Evolutionary conservation across 495 filamentous ascomycete species (phyloP).

Genomic region (Hypoxylon intermedium): DNA sequence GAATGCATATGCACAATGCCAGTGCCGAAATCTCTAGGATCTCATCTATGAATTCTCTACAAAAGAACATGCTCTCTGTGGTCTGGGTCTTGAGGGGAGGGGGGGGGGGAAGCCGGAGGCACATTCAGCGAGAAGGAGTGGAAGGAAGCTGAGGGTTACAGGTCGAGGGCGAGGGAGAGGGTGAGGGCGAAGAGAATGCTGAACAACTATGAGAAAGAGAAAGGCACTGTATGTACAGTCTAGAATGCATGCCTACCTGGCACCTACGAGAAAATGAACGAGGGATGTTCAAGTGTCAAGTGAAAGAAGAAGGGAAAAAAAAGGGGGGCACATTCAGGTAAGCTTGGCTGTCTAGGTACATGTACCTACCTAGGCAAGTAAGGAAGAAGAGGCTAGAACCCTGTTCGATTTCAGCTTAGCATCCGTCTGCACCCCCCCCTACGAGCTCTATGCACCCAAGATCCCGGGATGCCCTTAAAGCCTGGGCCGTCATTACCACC

Average conservation of each 20-base stretch:
- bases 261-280: slow-evolving; percentile 3
- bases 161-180: background rate
- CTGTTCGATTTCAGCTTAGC: slow-evolving; percentile 30
- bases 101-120: too few relatives aligned
- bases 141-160: slow-evolving; percentile 2
- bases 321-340: background rate
- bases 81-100: too few relatives aligned
- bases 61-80: slow-evolving; percentile 5
- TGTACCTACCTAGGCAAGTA: slow-evolving; percentile 14
- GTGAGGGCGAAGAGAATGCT: background rate
- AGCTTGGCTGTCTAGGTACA: slow-evolving; percentile 13
- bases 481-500: slow-evolving; percentile 24
- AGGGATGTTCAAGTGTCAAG: slow-evolving; percentile 6
- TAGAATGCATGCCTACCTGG: too few relatives aligned
- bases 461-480: slow-evolving; percentile 39
- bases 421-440: slow-evolving; percentile 36
- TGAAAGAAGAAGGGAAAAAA: too few relatives aligned
- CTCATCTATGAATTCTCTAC: slow-evolving; percentile 6
- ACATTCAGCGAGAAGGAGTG: background rate
- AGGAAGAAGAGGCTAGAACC: slow-evolving; percentile 37
- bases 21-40: slow-evolving; percentile 28
- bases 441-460: slow-evolving; percentile 41
- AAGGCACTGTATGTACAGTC: slow-evolving; percentile 6
- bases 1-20: slow-evolving; percentile 26
- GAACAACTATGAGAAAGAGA: background rate